Evolutionary conservation across 2,329 filamentous ascomycete species (phyloP).

Genomic region (Stenocarpella maydis): DNA sequence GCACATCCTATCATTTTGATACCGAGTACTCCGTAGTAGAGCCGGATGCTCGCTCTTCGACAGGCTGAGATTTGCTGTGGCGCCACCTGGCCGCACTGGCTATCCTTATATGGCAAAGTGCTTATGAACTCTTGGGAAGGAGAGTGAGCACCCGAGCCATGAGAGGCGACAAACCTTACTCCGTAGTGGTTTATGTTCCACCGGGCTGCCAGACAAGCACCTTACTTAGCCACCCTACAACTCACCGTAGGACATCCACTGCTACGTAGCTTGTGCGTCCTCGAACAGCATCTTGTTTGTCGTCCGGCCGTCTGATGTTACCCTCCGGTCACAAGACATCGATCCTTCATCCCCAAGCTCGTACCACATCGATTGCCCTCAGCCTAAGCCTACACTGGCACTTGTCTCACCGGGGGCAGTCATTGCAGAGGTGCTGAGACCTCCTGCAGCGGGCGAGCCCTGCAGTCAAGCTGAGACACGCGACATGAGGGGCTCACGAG

Average conservation of each 20-base stretch:
- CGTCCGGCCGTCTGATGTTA: conserved; percentile 8
- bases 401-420: too few species aligned
- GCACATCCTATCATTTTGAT: conserved; percentile 15
- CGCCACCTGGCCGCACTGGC: conserved; percentile 8
- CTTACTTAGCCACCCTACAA: too few species aligned
- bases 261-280: conserved; percentile 16
- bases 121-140: neutral
- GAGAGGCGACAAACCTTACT: neutral
- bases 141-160: neutral
- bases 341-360: conserved; percentile 2
- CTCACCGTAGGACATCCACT: neutral
- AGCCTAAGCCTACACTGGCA: neutral
- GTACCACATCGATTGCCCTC: neutral
- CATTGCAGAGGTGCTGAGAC: too few species aligned
- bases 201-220: too few species aligned
- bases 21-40: neutral
- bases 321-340: conserved; percentile 16
- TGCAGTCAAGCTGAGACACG: conserved; percentile 11
- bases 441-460: too few species aligned
- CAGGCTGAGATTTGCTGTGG: conserved; percentile 22
- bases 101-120: neutral
- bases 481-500: neutral
- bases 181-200: neutral
- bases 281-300: neutral
- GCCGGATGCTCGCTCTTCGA: neutral